These are phyloP conservation scores for Microcos paniculata DNA, from an alignment of 345 rosid genomes.

Conservation along the genomic window DNA sequence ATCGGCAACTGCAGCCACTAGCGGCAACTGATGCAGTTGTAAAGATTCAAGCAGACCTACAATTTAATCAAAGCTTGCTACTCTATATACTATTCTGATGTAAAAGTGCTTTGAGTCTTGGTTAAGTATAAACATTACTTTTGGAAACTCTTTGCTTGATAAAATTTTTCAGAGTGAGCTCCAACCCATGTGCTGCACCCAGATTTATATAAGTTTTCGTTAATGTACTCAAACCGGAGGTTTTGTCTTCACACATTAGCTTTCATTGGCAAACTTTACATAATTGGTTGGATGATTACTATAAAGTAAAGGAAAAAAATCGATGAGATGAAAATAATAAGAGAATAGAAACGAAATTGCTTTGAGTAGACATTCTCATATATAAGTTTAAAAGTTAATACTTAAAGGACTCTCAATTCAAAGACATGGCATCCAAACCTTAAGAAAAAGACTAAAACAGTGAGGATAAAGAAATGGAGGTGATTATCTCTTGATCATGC, in stretches of 20 bases:
- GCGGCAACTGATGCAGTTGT: constrained; percentile 15
- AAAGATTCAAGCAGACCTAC: neutral
- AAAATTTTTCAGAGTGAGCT: neutral
- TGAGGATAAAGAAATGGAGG: neutral
- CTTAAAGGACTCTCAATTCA: neutral
- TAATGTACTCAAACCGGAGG: neutral
- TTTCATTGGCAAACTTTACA: neutral
- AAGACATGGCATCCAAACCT: neutral
- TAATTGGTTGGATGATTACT: neutral
- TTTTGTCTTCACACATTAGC: neutral
- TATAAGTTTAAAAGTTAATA: neutral
- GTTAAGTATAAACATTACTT: neutral
- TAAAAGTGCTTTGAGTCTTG: neutral
- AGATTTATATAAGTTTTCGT: neutral
- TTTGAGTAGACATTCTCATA: neutral
- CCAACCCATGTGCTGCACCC: neutral
- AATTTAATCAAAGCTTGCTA: neutral
- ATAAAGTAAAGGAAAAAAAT: neutral
- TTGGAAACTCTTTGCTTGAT: neutral
- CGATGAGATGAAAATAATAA: neutral
- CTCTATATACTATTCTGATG: neutral
- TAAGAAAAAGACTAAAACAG: neutral
- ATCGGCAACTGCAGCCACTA: constrained; percentile 7
- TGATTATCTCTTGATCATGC: no score
- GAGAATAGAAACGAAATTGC: neutral